Percentiles rank a stretch among this genome's conserved stretches.
Evolutionary conservation across 2,329 filamentous ascomycete species (phyloP).

Genomic region (Penicillium polonicum): DNA sequence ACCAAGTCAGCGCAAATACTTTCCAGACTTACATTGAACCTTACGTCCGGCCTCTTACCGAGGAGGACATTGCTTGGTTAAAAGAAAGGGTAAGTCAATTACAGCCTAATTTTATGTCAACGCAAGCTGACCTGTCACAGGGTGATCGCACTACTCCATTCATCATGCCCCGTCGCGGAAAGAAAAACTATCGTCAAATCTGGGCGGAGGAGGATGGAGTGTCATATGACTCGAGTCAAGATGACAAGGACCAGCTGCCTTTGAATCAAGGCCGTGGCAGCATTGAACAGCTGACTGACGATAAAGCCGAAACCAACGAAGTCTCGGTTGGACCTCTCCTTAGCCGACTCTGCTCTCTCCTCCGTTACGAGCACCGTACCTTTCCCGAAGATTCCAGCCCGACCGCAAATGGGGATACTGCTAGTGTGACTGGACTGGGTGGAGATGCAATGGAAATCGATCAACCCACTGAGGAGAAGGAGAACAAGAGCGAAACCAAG

Average conservation of each 20-base stretch:
- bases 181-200: conserved; percentile 80
- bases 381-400: conserved; percentile 56
- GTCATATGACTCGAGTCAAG: conserved; percentile 65
- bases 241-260: conserved; percentile 64
- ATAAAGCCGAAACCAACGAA: conserved; percentile 82
- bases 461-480: conserved; percentile 48
- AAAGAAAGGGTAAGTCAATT: conserved; percentile 64
- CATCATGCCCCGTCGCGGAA: conserved; percentile 78
- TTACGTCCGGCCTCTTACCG: conserved; percentile 82
- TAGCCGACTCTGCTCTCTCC: conserved; percentile 72
- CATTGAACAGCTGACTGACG: conserved; percentile 84
- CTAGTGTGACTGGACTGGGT: conserved; percentile 36
- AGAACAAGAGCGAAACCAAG: conserved; percentile 34
- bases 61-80: conserved; percentile 91
- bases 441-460: conserved; percentile 52
- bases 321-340: conserved; percentile 86
- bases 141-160: conserved; percentile 83
- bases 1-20: conserved; percentile 89
- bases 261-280: conserved; percentile 80
- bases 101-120: background rate
- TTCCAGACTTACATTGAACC: conserved; percentile 92
- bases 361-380: conserved; percentile 68
- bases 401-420: conserved; percentile 45
- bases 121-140: conserved; percentile 28
- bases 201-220: conserved; percentile 93